These are phyloP conservation scores for Trichopus zeylanicus DNA, from an alignment of 116 monocot genomes.

Conservation along the genomic window DNA sequence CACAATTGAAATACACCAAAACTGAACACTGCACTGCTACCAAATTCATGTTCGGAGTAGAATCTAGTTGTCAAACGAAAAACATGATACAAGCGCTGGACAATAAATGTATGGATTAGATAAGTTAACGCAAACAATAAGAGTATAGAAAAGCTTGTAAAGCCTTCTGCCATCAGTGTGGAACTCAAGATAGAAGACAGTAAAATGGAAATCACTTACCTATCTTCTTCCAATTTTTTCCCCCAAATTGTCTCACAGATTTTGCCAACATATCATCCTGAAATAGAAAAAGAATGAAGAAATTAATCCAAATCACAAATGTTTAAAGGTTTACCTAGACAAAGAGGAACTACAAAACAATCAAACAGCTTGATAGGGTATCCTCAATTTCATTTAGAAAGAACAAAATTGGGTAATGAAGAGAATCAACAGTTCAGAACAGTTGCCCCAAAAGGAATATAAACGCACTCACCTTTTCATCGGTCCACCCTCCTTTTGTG, in stretches of 20 bases:
- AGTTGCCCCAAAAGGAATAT: neutral
- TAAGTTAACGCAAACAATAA: neutral
- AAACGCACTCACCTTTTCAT: constrained; percentile 24
- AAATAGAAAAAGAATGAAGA: neutral
- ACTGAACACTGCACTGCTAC: too few relatives aligned
- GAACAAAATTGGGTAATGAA: neutral
- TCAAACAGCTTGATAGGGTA: neutral
- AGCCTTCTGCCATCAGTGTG: neutral
- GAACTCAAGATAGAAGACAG: too few relatives aligned
- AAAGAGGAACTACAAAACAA: neutral
- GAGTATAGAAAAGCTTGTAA: neutral
- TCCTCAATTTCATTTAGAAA: neutral
- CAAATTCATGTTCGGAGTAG: too few relatives aligned
- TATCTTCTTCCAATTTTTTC: constrained; percentile 45
- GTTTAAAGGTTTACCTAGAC: neutral
- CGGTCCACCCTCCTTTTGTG: constrained; percentile 35
- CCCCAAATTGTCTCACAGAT: constrained; percentile 19
- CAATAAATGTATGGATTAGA: too few relatives aligned
- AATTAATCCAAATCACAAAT: neutral
- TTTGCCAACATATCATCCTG: constrained; percentile 31
- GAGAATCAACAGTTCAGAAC: neutral
- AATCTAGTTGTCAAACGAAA: too few relatives aligned
- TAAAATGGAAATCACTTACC: constrained; percentile 16
- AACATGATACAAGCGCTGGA: too few relatives aligned
- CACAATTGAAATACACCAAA: too few relatives aligned